Evolutionary conservation across 2,329 filamentous ascomycete species (phyloP).

Genomic region (Hymenoscyphus scutula): DNA sequence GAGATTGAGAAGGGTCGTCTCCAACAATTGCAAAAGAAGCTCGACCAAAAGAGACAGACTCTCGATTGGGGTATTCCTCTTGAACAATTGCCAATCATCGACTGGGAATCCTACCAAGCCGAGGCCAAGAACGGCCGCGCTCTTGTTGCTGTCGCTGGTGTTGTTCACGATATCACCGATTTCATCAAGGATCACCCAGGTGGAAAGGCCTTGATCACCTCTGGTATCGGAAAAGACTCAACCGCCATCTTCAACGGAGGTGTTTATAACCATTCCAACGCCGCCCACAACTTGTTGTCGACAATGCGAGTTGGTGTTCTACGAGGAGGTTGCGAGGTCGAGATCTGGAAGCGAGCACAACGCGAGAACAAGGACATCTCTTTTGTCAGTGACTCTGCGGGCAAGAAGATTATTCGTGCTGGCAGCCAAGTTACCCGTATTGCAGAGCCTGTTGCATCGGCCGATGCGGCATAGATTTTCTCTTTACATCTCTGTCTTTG

Average conservation of each 20-base stretch:
- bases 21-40: slow-evolving; percentile 89
- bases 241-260: slow-evolving; percentile 91
- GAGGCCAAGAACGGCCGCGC: slow-evolving; percentile 75
- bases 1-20: slow-evolving; percentile 90
- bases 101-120: slow-evolving; percentile 82
- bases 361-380: slow-evolving; percentile 80
- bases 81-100: slow-evolving; percentile 79
- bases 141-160: slow-evolving; percentile 75
- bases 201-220: slow-evolving; percentile 81
- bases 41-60: slow-evolving; percentile 77
- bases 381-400: slow-evolving; percentile 75
- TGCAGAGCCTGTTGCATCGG: slow-evolving; percentile 73
- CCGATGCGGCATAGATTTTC: slow-evolving; percentile 68
- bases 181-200: slow-evolving; percentile 91
- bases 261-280: slow-evolving; percentile 87
- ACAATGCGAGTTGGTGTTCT: slow-evolving; percentile 88
- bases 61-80: slow-evolving; percentile 86
- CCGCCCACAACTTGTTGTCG: slow-evolving; percentile 82
- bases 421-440: slow-evolving; percentile 84
- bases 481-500: slow-evolving; percentile 6
- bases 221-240: slow-evolving; percentile 81
- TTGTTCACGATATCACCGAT: slow-evolving; percentile 79
- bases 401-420: slow-evolving; percentile 80
- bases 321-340: slow-evolving; percentile 81
- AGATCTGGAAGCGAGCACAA: slow-evolving; percentile 89